phyloP scores from a whole-genome alignment of 225 moss, liverwort and hornwort genomes.

The Polytrichum formosum region DNA sequence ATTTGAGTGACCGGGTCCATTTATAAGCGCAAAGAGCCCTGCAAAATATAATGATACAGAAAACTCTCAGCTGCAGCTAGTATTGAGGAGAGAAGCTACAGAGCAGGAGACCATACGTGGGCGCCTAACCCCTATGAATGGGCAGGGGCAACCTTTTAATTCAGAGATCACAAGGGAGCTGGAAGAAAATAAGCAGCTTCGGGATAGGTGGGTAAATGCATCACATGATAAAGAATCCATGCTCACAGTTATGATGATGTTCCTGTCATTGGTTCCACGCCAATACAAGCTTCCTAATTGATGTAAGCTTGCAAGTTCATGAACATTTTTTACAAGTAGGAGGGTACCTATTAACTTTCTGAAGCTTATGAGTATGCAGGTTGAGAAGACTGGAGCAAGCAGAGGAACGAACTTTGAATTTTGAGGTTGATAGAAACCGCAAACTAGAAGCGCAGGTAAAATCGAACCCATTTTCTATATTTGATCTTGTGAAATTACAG shows the following conservation, averaged over 20 bases:
- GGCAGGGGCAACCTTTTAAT: constrained; percentile 23
- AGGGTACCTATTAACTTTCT: not conserved
- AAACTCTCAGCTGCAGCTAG: constrained; percentile 13
- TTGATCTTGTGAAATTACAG: no score
- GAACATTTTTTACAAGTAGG: not conserved
- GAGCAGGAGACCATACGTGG: constrained; percentile 17
- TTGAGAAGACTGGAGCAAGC: constrained; percentile 24
- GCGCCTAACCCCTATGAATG: constrained; percentile 10
- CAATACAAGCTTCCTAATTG: no score
- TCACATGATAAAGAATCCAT: no score
- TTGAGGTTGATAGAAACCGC: constrained; percentile 31
- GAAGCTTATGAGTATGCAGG: constrained; percentile 11
- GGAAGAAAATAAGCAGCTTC: constrained; percentile 32
- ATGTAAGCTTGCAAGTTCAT: no score
- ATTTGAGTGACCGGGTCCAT: no score
- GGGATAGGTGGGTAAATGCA: constrained; percentile 16
- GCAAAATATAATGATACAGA: no score
- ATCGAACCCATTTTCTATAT: not conserved
- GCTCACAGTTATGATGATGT: no score
- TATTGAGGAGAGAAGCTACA: constrained; percentile 18
- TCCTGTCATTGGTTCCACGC: no score
- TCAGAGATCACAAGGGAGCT: constrained; percentile 28
- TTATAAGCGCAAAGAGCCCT: no score
- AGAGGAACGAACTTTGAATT: constrained; percentile 14
- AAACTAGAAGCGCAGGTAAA: constrained; percentile 33